Evolutionary conservation across 225 moss, liverwort and hornwort genomes (phyloP).

Genomic region (Polytrichum commune): DNA sequence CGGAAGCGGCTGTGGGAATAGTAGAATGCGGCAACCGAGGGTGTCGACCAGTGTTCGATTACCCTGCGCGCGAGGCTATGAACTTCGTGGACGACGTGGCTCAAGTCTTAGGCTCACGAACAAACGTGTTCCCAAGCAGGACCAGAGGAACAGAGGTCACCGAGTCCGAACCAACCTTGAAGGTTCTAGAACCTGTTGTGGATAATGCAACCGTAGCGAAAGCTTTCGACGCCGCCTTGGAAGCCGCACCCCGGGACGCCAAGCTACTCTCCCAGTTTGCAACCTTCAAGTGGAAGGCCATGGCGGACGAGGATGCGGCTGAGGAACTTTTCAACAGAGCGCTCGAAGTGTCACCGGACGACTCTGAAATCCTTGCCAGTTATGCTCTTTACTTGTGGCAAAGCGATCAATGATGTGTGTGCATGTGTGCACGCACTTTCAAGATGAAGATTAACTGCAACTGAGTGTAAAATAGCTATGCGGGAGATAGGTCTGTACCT

Average conservation of each 20-base stretch:
- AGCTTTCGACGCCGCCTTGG: constrained; percentile 23
- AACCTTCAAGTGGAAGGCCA: constrained; percentile 27
- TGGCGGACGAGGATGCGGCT: constrained; percentile 38
- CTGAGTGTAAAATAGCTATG: constrained; percentile 35
- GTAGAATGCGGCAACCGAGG: neutral
- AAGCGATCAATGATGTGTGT: constrained; percentile 21
- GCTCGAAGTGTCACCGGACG: constrained; percentile 20
- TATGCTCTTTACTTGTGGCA: constrained; percentile 38
- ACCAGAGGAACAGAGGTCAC: neutral
- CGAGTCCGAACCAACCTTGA: neutral
- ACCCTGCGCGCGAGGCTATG: neutral
- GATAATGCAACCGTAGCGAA: constrained; percentile 9
- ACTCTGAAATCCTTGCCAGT: constrained; percentile 24
- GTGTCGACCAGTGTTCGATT: neutral
- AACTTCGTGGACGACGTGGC: neutral
- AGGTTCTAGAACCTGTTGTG: neutral
- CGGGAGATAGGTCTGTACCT: constrained; percentile 6
- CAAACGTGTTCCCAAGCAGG: neutral
- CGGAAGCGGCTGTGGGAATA: neutral
- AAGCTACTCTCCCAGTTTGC: constrained; percentile 29
- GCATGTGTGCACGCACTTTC: neutral
- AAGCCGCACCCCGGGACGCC: constrained; percentile 16
- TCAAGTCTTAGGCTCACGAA: neutral
- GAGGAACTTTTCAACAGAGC: constrained; percentile 45
- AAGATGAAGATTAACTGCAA: neutral